phyloP scores from a whole-genome alignment of 2,329 filamentous ascomycete species.

The Cercospora sp. region DNA sequence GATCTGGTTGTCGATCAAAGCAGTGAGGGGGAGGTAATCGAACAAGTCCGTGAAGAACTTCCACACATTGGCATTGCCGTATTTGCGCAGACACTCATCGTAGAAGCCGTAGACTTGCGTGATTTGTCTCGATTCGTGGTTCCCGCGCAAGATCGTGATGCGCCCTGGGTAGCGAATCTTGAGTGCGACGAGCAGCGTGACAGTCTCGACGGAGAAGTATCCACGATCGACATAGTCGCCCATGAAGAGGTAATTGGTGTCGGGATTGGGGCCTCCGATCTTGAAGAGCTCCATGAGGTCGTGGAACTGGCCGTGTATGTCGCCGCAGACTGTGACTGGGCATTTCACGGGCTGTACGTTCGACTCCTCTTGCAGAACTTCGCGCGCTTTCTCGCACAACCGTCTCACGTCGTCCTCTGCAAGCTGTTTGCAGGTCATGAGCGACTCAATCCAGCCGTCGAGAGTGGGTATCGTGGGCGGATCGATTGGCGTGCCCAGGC shows the following conservation, averaged over 20 bases:
- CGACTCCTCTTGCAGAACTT: conserved; percentile 95
- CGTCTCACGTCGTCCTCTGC: conserved; percentile 91
- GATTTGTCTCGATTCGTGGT: conserved; percentile 98
- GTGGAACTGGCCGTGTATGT: conserved; percentile 99
- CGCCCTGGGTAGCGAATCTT: conserved; percentile 97
- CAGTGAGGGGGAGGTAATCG: conserved; percentile 95
- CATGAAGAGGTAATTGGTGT: conserved; percentile 99
- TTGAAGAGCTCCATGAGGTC: conserved; percentile 99
- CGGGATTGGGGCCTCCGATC: conserved; percentile 95
- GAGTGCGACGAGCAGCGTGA: conserved; percentile 90
- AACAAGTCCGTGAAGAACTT: conserved; percentile 99
- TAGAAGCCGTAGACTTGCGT: conserved; percentile 99
- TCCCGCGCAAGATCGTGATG: conserved; percentile 97
- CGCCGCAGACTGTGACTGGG: conserved; percentile 95
- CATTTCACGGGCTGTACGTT: conserved; percentile 99
- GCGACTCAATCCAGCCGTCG: conserved; percentile 96
- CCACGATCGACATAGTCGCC: conserved; percentile 98
- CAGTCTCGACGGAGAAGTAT: conserved; percentile 98
- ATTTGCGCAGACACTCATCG: conserved; percentile 97
- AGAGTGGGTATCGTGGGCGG: conserved; percentile 87
- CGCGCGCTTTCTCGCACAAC: conserved; percentile 96
- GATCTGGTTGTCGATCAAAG: conserved; percentile 98
- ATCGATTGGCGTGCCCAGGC: conserved; percentile 73
- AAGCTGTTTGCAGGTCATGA: conserved; percentile 99
- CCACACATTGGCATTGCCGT: conserved; percentile 98